Evolutionary conservation across 1,284 basidiomycete genomes (phyloP).

Genomic region (Ganoderma resinaceum): DNA sequence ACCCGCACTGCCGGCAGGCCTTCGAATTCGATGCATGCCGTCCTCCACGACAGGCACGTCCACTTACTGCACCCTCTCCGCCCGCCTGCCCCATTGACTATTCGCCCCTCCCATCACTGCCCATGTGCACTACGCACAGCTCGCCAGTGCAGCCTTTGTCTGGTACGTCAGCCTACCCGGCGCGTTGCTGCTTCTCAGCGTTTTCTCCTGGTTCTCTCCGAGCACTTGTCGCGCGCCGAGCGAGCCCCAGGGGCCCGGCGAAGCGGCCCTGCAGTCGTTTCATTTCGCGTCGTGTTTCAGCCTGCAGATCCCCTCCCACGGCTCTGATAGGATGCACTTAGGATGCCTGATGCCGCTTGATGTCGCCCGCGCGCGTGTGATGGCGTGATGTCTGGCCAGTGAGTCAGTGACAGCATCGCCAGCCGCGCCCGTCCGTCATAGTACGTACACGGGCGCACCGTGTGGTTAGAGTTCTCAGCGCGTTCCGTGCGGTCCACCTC

Average conservation of each 20-base stretch:
- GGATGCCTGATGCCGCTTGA: background rate
- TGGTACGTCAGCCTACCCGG: background rate
- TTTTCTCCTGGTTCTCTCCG: too few relatives aligned
- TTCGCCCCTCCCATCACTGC: background rate
- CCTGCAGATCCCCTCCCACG: constrained; percentile 3
- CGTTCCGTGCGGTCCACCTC: too few relatives aligned
- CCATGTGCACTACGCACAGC: background rate
- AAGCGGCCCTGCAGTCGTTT: background rate
- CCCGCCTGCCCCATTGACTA: background rate
- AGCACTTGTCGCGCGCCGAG: background rate
- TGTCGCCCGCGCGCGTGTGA: background rate
- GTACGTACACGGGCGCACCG: too few relatives aligned
- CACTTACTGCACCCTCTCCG: background rate
- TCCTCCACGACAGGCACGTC: background rate
- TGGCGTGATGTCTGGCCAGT: background rate
- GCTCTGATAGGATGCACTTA: constrained; percentile 4
- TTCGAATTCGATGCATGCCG: background rate
- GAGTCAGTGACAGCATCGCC: background rate
- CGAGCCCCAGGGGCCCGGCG: background rate
- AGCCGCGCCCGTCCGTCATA: too few relatives aligned
- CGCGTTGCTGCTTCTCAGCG: background rate
- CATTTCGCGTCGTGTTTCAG: constrained; percentile 1
- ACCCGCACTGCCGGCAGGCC: background rate
- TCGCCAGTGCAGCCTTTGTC: background rate
- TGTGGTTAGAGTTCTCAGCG: background rate